phyloP scores from a whole-genome alignment of 768 basidiomycete genomes.

The Tubosaeta sp. region DNA sequence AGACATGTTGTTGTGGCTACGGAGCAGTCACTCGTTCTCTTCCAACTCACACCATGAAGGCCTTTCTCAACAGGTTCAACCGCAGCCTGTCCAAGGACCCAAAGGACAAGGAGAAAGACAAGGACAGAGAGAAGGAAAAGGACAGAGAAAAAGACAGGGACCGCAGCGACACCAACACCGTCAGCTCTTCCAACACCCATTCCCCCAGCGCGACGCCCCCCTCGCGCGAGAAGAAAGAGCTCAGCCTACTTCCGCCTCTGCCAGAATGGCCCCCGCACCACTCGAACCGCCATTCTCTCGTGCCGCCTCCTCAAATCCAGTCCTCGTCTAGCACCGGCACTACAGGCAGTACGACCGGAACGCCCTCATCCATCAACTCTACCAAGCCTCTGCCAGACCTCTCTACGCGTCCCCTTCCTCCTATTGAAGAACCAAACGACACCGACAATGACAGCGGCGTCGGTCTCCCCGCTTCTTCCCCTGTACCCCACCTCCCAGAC shows the following conservation, averaged over 20 bases:
- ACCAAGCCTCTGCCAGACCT: slow-evolving; percentile 76
- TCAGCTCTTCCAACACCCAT: slow-evolving; percentile 24
- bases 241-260: slow-evolving; percentile 54
- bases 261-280: slow-evolving; percentile 61
- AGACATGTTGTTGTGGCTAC: not conserved
- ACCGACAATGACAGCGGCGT: slow-evolving; percentile 34
- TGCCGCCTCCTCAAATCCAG: slow-evolving; percentile 24
- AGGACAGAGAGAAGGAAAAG: slow-evolving; percentile 19
- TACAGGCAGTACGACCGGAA: slow-evolving; percentile 28
- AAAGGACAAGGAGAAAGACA: slow-evolving; percentile 55
- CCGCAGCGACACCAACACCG: slow-evolving; percentile 32
- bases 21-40: slow-evolving; percentile 22
- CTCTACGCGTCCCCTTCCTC: slow-evolving; percentile 44
- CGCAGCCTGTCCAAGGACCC: slow-evolving; percentile 48
- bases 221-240: slow-evolving; percentile 53
- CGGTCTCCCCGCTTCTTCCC: slow-evolving; percentile 33
- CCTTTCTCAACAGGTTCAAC: slow-evolving; percentile 75
- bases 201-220: slow-evolving; percentile 24
- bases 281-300: slow-evolving; percentile 18
- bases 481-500: slow-evolving; percentile 23
- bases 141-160: slow-evolving; percentile 27
- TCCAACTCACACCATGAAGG: slow-evolving; percentile 57
- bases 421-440: slow-evolving; percentile 40
- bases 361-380: slow-evolving; percentile 45
- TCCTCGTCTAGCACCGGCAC: slow-evolving; percentile 27